A percentile compares a stretch with the other conserved stretches of the same genome.
Conservation (phyloP, 1,139 yeast species). For the Chernovozyma aurita region DNA sequence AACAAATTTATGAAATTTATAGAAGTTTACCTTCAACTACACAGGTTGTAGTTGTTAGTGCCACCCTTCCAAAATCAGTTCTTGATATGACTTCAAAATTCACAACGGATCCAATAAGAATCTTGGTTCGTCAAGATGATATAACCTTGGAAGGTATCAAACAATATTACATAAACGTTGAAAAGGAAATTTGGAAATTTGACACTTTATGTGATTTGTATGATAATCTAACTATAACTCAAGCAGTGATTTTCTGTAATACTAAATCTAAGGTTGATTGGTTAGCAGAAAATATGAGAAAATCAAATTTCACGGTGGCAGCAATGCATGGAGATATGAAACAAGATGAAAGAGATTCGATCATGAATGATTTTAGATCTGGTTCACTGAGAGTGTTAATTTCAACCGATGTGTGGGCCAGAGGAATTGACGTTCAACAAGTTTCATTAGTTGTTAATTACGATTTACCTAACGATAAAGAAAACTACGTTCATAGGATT, state of each 20-base stretch:
- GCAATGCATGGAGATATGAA: slow-evolving; percentile 98
- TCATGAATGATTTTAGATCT: slow-evolving; percentile 81
- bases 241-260: slow-evolving; percentile 94
- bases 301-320: slow-evolving; percentile 81
- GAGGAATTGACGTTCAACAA: slow-evolving; percentile 97
- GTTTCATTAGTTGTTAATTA: slow-evolving; percentile 93
- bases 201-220: slow-evolving; percentile 91
- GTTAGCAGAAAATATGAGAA: slow-evolving; percentile 73
- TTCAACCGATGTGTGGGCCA: slow-evolving; percentile 96
- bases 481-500: slow-evolving; percentile 88
- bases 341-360: slow-evolving; percentile 83
- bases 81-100: slow-evolving; percentile 82
- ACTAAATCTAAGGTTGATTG: slow-evolving; percentile 90
- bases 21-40: slow-evolving; percentile 72
- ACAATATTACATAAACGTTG: slow-evolving; percentile 83
- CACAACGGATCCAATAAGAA: slow-evolving; percentile 87
- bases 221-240: slow-evolving; percentile 91
- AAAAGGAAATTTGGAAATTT: slow-evolving; percentile 92
- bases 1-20: slow-evolving; percentile 87
- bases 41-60: slow-evolving; percentile 93
- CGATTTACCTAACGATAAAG: slow-evolving; percentile 81
- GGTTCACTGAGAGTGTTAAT: slow-evolving; percentile 81
- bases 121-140: slow-evolving; percentile 86
- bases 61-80: slow-evolving; percentile 84
- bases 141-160: slow-evolving; percentile 85